Conservation (phyloP, 768 basidiomycete species). For the Boletus pseudopeckii region DNA sequence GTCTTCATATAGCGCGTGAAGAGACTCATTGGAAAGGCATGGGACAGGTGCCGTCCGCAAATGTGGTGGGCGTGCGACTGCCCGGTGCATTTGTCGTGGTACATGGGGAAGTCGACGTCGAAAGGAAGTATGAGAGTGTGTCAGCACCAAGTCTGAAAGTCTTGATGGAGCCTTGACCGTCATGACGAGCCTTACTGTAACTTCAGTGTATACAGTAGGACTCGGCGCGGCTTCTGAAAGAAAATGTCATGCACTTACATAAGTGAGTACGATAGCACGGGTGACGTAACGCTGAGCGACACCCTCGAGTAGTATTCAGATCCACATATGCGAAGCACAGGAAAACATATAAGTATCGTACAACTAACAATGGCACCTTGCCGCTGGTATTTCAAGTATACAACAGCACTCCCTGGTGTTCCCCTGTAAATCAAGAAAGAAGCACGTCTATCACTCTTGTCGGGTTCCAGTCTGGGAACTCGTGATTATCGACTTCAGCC, state of each 20-base stretch:
- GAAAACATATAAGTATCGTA: no score
- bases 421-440: not conserved
- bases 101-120: conserved; percentile 2
- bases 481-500: not conserved
- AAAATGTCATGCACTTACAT: no score
- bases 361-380: no score
- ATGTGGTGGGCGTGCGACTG: not conserved
- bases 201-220: no score
- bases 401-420: no score
- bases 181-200: no score
- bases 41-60: not conserved
- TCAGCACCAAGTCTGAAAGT: conserved; percentile 4
- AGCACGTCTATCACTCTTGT: not conserved
- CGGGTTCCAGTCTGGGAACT: not conserved
- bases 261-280: no score
- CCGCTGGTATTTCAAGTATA: no score
- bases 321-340: no score
- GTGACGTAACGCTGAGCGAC: no score
- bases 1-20: conserved; percentile 38
- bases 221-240: no score
- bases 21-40: conserved; percentile 20
- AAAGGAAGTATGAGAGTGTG: not conserved
- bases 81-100: conserved; percentile 22
- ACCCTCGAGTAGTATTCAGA: no score
- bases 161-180: not conserved